Conservation (phyloP, 306 rosid genomes). For the Prunus kanzakura region DNA sequence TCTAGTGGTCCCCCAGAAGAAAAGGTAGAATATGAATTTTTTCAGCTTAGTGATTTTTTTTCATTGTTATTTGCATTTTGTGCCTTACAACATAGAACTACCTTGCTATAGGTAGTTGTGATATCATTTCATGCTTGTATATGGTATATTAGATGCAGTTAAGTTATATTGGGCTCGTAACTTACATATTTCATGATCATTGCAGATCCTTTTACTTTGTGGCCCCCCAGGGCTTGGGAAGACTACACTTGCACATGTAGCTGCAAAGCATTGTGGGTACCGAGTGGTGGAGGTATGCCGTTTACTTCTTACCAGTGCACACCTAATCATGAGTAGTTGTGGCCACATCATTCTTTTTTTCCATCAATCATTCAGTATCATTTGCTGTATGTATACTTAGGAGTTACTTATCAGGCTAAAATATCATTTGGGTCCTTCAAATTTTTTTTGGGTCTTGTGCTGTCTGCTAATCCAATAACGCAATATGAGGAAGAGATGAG, state of each 20-base stretch:
- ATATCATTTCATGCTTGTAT: background rate
- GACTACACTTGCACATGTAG: slow-evolving; percentile 95
- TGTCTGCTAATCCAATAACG: no score
- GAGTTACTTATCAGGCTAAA: slow-evolving; percentile 3
- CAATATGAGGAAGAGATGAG: background rate
- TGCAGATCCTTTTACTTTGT: slow-evolving; percentile 86
- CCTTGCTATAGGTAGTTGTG: background rate
- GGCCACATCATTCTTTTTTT: background rate
- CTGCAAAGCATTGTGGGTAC: slow-evolving; percentile 95
- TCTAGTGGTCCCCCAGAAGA: slow-evolving; percentile 72
- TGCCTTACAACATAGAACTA: background rate
- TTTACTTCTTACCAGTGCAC: slow-evolving; percentile 8
- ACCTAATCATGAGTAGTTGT: slow-evolving; percentile 12
- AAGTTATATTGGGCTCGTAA: background rate
- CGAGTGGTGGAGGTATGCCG: slow-evolving; percentile 77
- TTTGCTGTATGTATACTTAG: slow-evolving; percentile 15
- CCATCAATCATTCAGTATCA: slow-evolving; percentile 6
- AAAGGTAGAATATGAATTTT: slow-evolving; percentile 46
- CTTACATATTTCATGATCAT: slow-evolving; percentile 14
- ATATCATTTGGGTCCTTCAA: background rate
- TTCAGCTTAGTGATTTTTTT: background rate
- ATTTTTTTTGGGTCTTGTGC: no score
- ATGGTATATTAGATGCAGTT: background rate
- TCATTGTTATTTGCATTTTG: background rate
- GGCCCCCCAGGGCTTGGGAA: slow-evolving; percentile 96